phyloP scores from a whole-genome alignment of 306 rosid genomes.

The Neltuma alba region DNA sequence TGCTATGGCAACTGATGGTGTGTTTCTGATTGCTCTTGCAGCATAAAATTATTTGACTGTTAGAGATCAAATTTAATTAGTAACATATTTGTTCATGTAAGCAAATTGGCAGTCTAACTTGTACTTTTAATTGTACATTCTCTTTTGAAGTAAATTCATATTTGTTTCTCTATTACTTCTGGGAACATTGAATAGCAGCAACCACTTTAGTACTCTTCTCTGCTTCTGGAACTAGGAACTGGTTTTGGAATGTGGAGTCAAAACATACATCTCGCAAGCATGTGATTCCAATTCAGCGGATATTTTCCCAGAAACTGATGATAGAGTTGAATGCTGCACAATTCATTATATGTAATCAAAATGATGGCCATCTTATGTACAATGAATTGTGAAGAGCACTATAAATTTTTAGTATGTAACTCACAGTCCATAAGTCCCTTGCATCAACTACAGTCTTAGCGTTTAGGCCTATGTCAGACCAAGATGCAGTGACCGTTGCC shows the following conservation, averaged over 20 bases:
- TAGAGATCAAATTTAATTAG: background rate
- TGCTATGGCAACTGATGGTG: background rate
- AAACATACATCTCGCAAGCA: constrained; percentile 67
- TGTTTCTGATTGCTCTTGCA: too few species aligned
- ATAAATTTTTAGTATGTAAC: background rate
- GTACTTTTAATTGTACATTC: background rate
- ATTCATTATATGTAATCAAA: constrained; percentile 19
- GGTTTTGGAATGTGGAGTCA: constrained; percentile 47
- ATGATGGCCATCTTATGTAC: background rate
- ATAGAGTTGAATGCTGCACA: constrained; percentile 56
- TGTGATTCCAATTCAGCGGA: constrained; percentile 56
- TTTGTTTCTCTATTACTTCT: background rate
- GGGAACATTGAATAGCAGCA: background rate
- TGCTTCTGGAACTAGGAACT: background rate
- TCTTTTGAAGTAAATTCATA: background rate
- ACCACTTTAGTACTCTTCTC: background rate
- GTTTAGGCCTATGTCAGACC: constrained; percentile 60
- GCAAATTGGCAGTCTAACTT: background rate
- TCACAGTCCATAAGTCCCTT: constrained; percentile 64
- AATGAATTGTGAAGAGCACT: background rate
- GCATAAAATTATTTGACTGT: too few species aligned
- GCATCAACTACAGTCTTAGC: constrained; percentile 42
- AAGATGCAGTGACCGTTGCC: constrained; percentile 56
- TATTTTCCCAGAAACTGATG: constrained; percentile 37
- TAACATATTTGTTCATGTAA: background rate